phyloP scores from a whole-genome alignment of 768 basidiomycete genomes.

The Termitomyces sp. region DNA sequence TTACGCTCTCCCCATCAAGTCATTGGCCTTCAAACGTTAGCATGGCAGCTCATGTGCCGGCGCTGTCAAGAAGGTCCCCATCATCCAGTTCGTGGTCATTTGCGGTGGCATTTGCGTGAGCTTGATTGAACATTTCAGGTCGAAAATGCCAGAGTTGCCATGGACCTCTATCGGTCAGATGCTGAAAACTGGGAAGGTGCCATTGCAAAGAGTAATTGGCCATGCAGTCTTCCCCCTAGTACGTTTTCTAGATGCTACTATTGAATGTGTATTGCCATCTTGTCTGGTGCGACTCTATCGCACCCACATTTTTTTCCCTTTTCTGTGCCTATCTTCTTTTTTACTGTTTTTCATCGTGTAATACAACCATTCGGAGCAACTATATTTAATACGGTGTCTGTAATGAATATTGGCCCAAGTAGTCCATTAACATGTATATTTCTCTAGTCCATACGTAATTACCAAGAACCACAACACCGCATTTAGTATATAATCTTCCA shows the following conservation, averaged over 20 bases:
- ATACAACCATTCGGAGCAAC: background rate
- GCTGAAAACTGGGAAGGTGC: conserved; percentile 61
- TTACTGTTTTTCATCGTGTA: background rate
- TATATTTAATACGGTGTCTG: conserved; percentile 1
- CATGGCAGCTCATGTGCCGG: conserved; percentile 79
- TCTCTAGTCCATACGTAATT: background rate
- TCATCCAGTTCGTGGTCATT: conserved; percentile 54
- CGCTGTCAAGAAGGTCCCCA: conserved; percentile 67
- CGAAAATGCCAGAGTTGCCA: conserved; percentile 65
- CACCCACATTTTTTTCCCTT: background rate
- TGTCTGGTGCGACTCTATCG: background rate
- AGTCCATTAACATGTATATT: conserved; percentile 1
- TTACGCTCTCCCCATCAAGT: conserved; percentile 60
- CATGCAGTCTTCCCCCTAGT: conserved; percentile 68
- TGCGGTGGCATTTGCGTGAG: conserved; percentile 5
- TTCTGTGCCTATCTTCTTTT: background rate
- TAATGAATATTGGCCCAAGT: conserved; percentile 5
- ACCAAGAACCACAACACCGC: background rate
- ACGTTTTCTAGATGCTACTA: conserved; percentile 78
- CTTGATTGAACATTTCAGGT: conserved; percentile 36
- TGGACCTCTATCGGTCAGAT: conserved; percentile 53
- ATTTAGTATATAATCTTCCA: conserved; percentile 1
- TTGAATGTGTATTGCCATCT: conserved; percentile 21
- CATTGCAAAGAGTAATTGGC: conserved; percentile 62
- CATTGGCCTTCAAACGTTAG: conserved; percentile 71